These are phyloP conservation scores for Aspergillus hiratsukae DNA, from an alignment of 2,329 filamentous ascomycete genomes.

Conservation along the genomic window DNA sequence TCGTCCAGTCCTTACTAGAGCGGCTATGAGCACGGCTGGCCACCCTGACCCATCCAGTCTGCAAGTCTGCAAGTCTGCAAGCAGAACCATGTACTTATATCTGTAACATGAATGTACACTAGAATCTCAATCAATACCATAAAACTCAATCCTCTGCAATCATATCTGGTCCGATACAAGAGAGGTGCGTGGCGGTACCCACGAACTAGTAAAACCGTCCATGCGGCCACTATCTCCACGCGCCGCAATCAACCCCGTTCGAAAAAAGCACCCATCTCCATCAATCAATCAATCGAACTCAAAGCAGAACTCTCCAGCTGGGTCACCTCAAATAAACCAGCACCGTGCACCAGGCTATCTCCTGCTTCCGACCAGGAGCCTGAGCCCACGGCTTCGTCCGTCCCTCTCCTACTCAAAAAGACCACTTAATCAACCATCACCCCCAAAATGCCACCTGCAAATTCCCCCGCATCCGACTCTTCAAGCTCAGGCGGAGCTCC, in stretches of 20 bases:
- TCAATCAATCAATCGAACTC: background rate
- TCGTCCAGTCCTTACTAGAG: constrained; percentile 47
- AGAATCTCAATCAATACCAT: background rate
- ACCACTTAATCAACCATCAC: background rate
- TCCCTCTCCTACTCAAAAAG: background rate
- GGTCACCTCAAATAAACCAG: background rate
- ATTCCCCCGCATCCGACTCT: constrained; percentile 24
- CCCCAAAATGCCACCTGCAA: constrained; percentile 22
- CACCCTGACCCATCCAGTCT: background rate
- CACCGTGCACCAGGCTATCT: background rate
- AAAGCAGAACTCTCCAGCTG: background rate
- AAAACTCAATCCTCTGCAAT: background rate
- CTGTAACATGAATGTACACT: background rate
- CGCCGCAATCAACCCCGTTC: background rate
- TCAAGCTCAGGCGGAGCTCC: constrained; percentile 23
- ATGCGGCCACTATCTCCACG: constrained; percentile 5
- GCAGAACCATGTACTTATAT: background rate
- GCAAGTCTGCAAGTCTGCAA: background rate
- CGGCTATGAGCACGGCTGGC: constrained; percentile 42
- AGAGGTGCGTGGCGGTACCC: constrained; percentile 2
- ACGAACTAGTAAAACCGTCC: background rate
- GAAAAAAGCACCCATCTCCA: constrained; percentile 3
- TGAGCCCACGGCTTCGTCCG: background rate
- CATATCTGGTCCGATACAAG: background rate
- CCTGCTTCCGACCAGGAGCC: background rate